Base-by-base conservation (phyloP, 345 rosid species). In the Limnanthes douglasii region DNA sequence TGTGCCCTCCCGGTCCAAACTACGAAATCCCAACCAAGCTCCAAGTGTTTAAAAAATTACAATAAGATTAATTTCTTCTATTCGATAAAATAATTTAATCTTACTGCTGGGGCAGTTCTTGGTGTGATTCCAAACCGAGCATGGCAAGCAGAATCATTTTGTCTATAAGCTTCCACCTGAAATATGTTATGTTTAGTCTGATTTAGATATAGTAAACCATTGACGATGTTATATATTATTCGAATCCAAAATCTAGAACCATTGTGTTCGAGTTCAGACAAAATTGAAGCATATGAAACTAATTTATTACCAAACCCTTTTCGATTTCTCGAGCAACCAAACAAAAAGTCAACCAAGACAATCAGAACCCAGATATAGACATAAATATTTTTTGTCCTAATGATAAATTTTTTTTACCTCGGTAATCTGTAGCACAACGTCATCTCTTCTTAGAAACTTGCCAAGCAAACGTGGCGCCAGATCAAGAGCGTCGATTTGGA, bases 121-220 rank as follows among this genome's bases (percentile, higher is more conserved):
- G 77, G 60, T 0, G 97, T 83, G 21, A 79, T 35, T 27, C 97
- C 94, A 38, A 77, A 76, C 44, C 97, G 62, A 17, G 73, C 93
- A 40, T 88, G 97, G 31, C 93, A 88, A 48, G 97, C 95, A 46
- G 97, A 83, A 59, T 88, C 95, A 60, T 76, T 68, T 31, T 80
- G 81, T 53, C 95, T 50, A 54, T 88, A 88, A 55, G 97, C 95
- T 73, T 88, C 97, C 7, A 79, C 97, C 97, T 78, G 52, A n/a
- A n/a, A n/a, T n/a, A n/a, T n/a, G n/a, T n/a, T n/a, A n/a, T n/a
- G n/a, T n/a, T n/a, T n/a, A n/a, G n/a, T n/a, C n/a, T n/a, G n/a
- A n/a, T n/a, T n/a, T n/a, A n/a, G n/a, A n/a, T n/a, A n/a, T n/a
- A n/a, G n/a, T n/a, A n/a, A n/a, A n/a, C n/a, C n/a, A n/a, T n/a